phyloP scores from a whole-genome alignment of 441 rosid genomes.

The Gossypium trilobum region DNA sequence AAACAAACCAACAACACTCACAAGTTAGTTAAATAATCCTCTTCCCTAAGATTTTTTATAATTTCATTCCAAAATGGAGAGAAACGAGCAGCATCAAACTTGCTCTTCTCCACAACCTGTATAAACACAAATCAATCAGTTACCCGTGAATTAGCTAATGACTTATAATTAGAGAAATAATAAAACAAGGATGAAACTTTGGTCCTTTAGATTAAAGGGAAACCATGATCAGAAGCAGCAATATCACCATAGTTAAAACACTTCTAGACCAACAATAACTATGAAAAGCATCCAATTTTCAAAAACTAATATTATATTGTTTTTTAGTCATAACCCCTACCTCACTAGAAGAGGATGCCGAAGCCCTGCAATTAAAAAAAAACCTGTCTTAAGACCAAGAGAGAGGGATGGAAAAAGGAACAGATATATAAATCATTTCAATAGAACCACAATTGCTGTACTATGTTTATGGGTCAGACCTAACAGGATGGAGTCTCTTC shows the following conservation, averaged over 20 bases:
- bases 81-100: constrained; percentile 76
- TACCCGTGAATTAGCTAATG: not conserved
- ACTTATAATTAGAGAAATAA: constrained; percentile 10
- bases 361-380: constrained; percentile 44
- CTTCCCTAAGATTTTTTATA: constrained; percentile 74
- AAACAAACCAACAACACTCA: constrained; percentile 32
- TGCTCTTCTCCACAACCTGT: constrained; percentile 53
- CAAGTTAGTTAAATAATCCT: constrained; percentile 79
- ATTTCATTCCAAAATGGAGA: constrained; percentile 98
- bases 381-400: not conserved
- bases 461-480: constrained; percentile 26
- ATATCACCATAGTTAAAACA: not conserved
- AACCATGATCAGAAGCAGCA: not conserved
- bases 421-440: constrained; percentile 5
- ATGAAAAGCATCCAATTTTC: not conserved
- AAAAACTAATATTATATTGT: not conserved
- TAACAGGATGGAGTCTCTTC: constrained; percentile 49
- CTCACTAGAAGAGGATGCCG: constrained; percentile 37
- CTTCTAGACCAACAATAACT: not conserved
- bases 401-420: not conserved
- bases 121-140: constrained; percentile 16
- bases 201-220: not conserved
- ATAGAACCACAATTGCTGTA: not conserved
- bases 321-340: constrained; percentile 25
- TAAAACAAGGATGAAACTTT: not conserved